phyloP scores from a whole-genome alignment of 164 flowering plant species.

The Nelumbo lutea region DNA sequence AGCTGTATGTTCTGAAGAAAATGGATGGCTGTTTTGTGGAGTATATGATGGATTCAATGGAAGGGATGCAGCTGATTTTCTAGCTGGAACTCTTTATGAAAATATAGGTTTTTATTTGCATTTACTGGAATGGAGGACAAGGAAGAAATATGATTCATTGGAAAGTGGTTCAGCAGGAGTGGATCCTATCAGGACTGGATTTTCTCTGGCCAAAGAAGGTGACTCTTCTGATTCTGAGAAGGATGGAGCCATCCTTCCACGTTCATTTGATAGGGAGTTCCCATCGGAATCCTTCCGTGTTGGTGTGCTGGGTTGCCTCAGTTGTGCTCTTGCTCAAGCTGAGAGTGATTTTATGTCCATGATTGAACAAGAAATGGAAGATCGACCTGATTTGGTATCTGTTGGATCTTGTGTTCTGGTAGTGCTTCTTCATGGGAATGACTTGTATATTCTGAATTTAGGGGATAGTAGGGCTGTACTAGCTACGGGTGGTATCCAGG shows the following conservation, averaged over 20 bases:
- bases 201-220: conserved; percentile 3
- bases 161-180: conserved; percentile 3
- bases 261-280: conserved; percentile 9
- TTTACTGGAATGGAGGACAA: conserved; percentile 18
- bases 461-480: conserved; percentile 33
- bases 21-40: conserved; percentile 28
- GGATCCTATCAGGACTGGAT: conserved; percentile 1
- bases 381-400: conserved; percentile 31
- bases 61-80: conserved; percentile 27
- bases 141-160: conserved; percentile 9
- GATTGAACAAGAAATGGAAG: conserved; percentile 34
- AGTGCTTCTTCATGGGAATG: conserved; percentile 27
- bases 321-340: conserved; percentile 27
- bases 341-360: conserved; percentile 28
- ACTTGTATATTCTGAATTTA: conserved; percentile 22
- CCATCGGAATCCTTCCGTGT: conserved; percentile 17
- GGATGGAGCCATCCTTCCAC: conserved; percentile 5
- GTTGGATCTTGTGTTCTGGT: conserved; percentile 30
- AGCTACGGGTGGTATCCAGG: conserved; percentile 9
- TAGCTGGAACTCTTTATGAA: conserved; percentile 26
- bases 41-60: conserved; percentile 32
- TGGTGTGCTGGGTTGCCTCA: conserved; percentile 24
- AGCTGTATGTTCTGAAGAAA: conserved; percentile 17
- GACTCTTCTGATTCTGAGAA: conserved; percentile 10
- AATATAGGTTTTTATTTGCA: conserved; percentile 27